Conservation (phyloP, 345 rosid species). For the Abelmoschus esculentus region DNA sequence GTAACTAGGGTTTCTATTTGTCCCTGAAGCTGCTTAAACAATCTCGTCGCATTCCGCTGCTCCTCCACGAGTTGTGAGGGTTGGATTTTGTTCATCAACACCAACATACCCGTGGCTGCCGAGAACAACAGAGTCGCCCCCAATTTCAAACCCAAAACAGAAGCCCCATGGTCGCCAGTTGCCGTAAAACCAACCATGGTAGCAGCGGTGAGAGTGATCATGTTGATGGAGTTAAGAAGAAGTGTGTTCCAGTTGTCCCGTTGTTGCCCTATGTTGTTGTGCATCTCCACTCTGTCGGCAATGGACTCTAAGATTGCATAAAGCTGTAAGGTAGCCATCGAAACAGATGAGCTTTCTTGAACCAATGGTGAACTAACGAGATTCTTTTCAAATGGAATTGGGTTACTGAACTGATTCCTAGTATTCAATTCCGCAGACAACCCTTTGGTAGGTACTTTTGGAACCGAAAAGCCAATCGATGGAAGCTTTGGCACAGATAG, state of each 20-base stretch:
- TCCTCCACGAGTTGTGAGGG: constrained; percentile 62
- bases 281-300: constrained; percentile 53
- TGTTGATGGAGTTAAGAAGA: constrained; percentile 38
- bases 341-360: neutral
- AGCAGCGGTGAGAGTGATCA: constrained; percentile 41
- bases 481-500: constrained; percentile 40
- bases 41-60: constrained; percentile 43
- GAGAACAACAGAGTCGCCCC: constrained; percentile 32
- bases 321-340: constrained; percentile 13
- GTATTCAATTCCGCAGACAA: neutral
- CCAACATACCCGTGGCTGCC: constrained; percentile 35
- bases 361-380: neutral
- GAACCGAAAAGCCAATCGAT: constrained; percentile 19
- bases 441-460: neutral
- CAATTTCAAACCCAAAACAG: constrained; percentile 23
- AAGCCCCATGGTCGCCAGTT: constrained; percentile 5
- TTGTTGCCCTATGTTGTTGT: constrained; percentile 38
- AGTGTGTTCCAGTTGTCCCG: constrained; percentile 47
- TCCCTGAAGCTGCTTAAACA: constrained; percentile 37
- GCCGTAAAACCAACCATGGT: constrained; percentile 34
- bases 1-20: constrained; percentile 26
- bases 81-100: constrained; percentile 38
- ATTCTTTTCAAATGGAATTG: constrained; percentile 6
- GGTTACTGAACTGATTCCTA: neutral
- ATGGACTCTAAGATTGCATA: constrained; percentile 34